Evolutionary conservation across 768 basidiomycete genomes (phyloP).

Genomic region (Psilocybe subaeruginosa): DNA sequence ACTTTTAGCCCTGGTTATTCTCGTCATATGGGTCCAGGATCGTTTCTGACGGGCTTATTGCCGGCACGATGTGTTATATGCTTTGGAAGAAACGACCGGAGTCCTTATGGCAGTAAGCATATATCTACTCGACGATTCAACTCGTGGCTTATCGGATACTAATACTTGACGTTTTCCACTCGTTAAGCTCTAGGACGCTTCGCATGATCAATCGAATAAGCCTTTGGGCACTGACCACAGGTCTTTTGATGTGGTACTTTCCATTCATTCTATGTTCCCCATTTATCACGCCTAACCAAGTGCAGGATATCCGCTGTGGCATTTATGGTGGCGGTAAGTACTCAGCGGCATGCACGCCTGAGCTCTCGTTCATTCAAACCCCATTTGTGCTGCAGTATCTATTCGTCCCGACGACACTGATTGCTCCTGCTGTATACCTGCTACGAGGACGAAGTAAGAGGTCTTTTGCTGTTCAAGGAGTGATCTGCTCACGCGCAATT

Average conservation of each 20-base stretch:
- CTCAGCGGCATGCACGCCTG: background rate
- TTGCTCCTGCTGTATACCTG: background rate
- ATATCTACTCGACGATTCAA: background rate
- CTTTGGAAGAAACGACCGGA: slow-evolving; percentile 3
- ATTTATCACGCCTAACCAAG: background rate
- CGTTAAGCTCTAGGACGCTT: background rate
- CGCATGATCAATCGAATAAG: slow-evolving; percentile 5
- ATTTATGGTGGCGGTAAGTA: background rate
- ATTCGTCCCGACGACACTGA: background rate
- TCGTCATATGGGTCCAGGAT: slow-evolving; percentile 3
- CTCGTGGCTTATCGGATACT: background rate
- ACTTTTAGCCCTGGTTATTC: slow-evolving; percentile 4
- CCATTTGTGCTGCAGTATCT: background rate
- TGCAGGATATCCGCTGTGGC: slow-evolving; percentile 3
- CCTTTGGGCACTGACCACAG: slow-evolving; percentile 3
- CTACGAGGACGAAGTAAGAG: slow-evolving; percentile 6
- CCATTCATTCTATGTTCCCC: background rate
- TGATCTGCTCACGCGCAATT: background rate
- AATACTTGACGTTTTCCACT: too few relatives aligned
- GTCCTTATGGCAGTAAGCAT: background rate
- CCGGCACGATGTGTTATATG: slow-evolving; percentile 10
- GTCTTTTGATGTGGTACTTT: slow-evolving; percentile 6
- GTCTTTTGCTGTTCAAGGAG: background rate
- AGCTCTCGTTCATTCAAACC: background rate
- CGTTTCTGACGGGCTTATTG: slow-evolving; percentile 5